A percentile compares a stretch with the other conserved stretches of the same genome.
These are phyloP conservation scores for Coniochaeta hoffmannii DNA, from an alignment of 2,329 filamentous ascomycete species.

Conservation along the genomic window DNA sequence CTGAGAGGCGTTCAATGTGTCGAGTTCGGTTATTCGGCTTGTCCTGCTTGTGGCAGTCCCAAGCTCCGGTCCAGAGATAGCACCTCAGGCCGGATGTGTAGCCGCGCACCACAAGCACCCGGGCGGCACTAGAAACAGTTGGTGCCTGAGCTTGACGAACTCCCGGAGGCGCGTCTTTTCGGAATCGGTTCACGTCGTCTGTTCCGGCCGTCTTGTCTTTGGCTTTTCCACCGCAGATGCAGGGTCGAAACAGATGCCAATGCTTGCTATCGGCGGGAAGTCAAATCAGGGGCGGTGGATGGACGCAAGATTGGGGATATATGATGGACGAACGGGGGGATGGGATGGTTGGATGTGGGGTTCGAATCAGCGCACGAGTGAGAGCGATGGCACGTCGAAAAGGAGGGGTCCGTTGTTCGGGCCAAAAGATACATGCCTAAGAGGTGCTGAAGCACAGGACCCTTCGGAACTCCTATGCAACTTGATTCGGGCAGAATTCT, in stretches of 20 bases:
- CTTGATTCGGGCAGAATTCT: background rate
- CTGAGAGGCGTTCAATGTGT: background rate
- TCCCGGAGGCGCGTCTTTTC: too few species aligned
- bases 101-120: background rate
- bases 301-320: background rate
- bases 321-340: background rate
- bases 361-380: background rate
- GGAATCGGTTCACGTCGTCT: too few species aligned
- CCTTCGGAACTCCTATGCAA: background rate
- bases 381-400: background rate
- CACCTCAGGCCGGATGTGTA: background rate
- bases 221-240: background rate
- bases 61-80: background rate
- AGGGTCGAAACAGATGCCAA: background rate
- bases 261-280: background rate
- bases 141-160: background rate
- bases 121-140: constrained; percentile 1
- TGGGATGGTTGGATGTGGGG: background rate
- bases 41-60: background rate
- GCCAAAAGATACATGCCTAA: too few species aligned
- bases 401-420: background rate
- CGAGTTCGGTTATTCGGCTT: background rate
- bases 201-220: too few species aligned
- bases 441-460: too few species aligned
- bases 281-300: background rate